Evolutionary conservation across 805 yeast genomes (phyloP), one percentile per base, ranked within the genome.

Genomic region (Wickerhamiella hasegawae): DNA sequence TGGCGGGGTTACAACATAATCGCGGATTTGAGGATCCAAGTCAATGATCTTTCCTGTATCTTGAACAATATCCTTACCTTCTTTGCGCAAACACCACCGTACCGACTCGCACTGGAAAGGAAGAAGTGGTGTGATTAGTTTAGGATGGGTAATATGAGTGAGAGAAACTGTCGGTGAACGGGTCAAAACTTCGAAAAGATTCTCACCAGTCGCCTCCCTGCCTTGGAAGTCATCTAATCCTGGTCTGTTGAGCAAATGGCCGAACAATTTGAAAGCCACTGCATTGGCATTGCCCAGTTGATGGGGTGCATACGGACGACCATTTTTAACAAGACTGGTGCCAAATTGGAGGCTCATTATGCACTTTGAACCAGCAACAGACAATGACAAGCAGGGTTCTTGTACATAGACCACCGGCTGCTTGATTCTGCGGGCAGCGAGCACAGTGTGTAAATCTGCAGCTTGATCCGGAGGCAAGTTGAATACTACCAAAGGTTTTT

Each of bases 91-190:
- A 9, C 52, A 45, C 64, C 65, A 60, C 11, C 45, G 31, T 3
- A 60, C 56, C 1, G 64, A 45, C 20, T 55, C 57, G 23, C 49
- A 33, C 40, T 60, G 65, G 33, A 46, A 57, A 4, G 53, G 49
- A 12, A 57, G 40, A n/a, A n/a, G n/a, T n/a, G n/a, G n/a, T n/a
- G n/a, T n/a, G n/a, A 11, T 11, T 11, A 22, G 10, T 22, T 11
- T 11, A 22, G 24, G 24, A 22, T 8, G 24, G 11, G 11, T 9
- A 9, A 22, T 22, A 9, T 22, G 24, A 11, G 8, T 22, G 11
- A 8, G 8, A 11, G 24, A 11, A 22, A 22, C 10, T 9, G 24
- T 9, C 24, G 8, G 8, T 22, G 24, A 22, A 9, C 11, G 24
- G 8, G 24, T 22, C 24, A 22, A 22, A 22, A 22, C 10, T 8